A percentile compares a stretch with the other conserved stretches of the same genome.
Conservation (phyloP, 169 alveolate species). For the Cryptosporidium viatorum region DNA sequence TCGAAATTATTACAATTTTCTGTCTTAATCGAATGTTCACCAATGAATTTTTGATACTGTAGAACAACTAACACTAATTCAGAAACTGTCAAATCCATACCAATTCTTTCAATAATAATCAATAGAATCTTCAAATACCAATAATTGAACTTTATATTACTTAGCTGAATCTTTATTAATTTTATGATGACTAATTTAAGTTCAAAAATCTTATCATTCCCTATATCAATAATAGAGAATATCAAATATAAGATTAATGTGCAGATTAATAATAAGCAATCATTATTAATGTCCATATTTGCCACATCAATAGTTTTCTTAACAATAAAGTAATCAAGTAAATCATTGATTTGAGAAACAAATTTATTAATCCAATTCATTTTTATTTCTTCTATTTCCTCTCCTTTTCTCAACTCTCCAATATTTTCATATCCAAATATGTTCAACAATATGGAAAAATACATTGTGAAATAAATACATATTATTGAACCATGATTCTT, state of each 20-base stretch:
- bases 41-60: constrained; percentile 3
- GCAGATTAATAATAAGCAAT: constrained; percentile 30
- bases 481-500: constrained; percentile 15
- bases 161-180: background rate
- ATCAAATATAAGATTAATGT: constrained; percentile 30
- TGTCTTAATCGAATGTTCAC: background rate
- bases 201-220: background rate
- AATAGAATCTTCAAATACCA: constrained; percentile 55
- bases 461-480: constrained; percentile 49
- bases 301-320: background rate
- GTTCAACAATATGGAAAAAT: constrained; percentile 2
- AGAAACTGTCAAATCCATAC: background rate
- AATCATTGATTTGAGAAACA: background rate
- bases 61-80: constrained; percentile 8
- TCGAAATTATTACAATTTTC: background rate
- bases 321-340: constrained; percentile 20
- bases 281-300: constrained; percentile 2
- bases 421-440: background rate
- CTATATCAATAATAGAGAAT: background rate
- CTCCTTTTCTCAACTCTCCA: background rate
- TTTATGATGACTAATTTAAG: background rate
- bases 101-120: constrained; percentile 1
- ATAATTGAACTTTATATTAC: constrained; percentile 19
- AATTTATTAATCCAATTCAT: constrained; percentile 41
- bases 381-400: background rate